Base-by-base conservation (phyloP, 2,329 filamentous ascomycete species). In the Aspergillus hiratsukae region DNA sequence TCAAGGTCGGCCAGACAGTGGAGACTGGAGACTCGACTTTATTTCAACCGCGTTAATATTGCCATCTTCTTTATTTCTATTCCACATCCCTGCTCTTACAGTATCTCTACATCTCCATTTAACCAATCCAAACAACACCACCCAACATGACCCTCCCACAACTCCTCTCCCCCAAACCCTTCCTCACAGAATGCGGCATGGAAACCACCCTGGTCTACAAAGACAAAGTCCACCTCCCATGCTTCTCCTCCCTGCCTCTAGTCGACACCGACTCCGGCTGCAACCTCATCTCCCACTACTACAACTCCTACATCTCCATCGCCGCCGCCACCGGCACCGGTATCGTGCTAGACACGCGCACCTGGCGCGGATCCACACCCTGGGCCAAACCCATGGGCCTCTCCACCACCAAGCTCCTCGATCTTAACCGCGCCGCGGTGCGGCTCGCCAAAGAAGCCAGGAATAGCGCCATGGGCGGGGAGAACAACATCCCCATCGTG, bases 261-360 rank as follows among this genome's bases (percentile, higher is more conserved):
- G 45, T 55, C 10, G 43, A 46, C 29, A 45, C 48, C 21, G 28
- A 40, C 3, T 23, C 53, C 5, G 19, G 37, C 48, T 49, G 48
- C 25, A 37, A 29, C 17, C 11, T 55, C 29, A 49, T 55, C 27
- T 45, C 29, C 19, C 21, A 31, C 4, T 48, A 50, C 27, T 55
- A 55, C 49, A 37, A 29, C 8, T 27, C 35, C 7, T 55, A 55
- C 49, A 51, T 51, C 37, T 37, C 40, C 25, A 46, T 55, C 11
- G 53, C 57, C 4, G 51, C 56, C 37, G 19, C 41, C 23, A 48
- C 46, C 23, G 48, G 49, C 29, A 59, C 55, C 3, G 57, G 57
- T 8, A 54, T 59, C 28, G 37, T 59, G 11, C 48, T 59, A 4
- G 48, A 58, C 28, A 59, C 57, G 11, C 57, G 55, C 48, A 59